Base-by-base conservation (phyloP, 2,329 filamentous ascomycete species). In the Penicillium sp. region DNA sequence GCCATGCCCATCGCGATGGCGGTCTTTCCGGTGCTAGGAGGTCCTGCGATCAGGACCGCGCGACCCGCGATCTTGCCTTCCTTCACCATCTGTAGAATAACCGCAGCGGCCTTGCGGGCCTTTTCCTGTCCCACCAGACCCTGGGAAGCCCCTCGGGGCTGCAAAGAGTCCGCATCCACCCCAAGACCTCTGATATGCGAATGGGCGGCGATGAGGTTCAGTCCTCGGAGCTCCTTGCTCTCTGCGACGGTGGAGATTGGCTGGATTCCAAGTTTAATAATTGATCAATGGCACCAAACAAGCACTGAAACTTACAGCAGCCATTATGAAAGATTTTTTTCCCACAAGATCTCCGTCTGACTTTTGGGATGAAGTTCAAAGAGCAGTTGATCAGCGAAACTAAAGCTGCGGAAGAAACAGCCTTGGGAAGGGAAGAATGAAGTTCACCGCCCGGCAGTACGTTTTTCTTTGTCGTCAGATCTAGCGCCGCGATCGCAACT, bases 1-100 rank as follows among this genome's bases (percentile, higher is more conserved):
- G 95, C 90, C 93, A 99, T 97, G 49, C 93, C 95, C 90, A 97
- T 98, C 51, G 95, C 95, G 68, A 99, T 96, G 48, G 95, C 95
- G 0, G 95, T 99, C 81, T 99, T 99, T 71, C 95, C 95, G 52
- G 95, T 99, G 78, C 95, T 93, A 4, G 95, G 95, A 59, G 95
- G 95, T 0, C 95, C 95, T 49, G 95, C 93, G 69, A 99, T 96
- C 67, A 99, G 81, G 31, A 97, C 90, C 33, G 95, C 95, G 70
- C 93, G 87, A 52, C 95, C 95, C 57, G 95, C 95, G 79, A 99
- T 98, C 82, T 97, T 98, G 71, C 93, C 93, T 72, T 97, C 92
- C 79, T 96, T 97, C 69, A 96, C 96, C 95, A 99, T 99, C 81
- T 96, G 92, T 60, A 99, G 80, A 68, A 99, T 96, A 49, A 99